These are phyloP conservation scores for Arthrobotrys conoides DNA, from an alignment of 2,329 filamentous ascomycete genomes.

Conservation along the genomic window DNA sequence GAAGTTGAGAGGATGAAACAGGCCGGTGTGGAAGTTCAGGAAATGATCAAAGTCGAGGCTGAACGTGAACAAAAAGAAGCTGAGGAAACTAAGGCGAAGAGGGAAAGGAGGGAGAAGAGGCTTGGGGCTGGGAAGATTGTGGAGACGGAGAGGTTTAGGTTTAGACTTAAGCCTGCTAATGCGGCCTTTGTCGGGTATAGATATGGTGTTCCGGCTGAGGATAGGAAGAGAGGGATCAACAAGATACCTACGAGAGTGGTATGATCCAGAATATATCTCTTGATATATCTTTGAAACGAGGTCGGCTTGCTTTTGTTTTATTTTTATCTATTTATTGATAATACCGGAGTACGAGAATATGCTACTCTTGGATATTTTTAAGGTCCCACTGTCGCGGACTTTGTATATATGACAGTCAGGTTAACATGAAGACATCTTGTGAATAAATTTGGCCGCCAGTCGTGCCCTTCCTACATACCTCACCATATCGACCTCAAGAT, in stretches of 20 bases:
- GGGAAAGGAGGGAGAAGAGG: constrained; percentile 67
- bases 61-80: constrained; percentile 67
- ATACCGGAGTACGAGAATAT: constrained; percentile 7
- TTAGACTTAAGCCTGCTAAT: constrained; percentile 62
- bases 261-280: constrained; percentile 14
- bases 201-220: constrained; percentile 76
- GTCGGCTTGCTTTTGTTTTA: neutral
- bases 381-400: neutral
- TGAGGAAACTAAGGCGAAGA: constrained; percentile 67
- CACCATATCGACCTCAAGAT: neutral
- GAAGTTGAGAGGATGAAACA: constrained; percentile 71
- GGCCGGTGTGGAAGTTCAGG: constrained; percentile 66
- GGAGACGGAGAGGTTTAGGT: constrained; percentile 67
- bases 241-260: constrained; percentile 77
- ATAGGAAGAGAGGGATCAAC: constrained; percentile 75
- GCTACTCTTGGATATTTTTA: neutral
- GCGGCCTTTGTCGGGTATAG: constrained; percentile 71
- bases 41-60: constrained; percentile 65
- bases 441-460: constrained; percentile 1
- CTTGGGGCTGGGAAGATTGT: constrained; percentile 64
- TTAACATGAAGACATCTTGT: constrained; percentile 8
- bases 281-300: neutral
- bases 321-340: neutral
- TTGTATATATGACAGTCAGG: constrained; percentile 5
- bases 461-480: neutral